A percentile compares a stretch with the other conserved stretches of the same genome.
Conservation (phyloP, 176 grass and related monocot species). For the Tuctoria greenei region DNA sequence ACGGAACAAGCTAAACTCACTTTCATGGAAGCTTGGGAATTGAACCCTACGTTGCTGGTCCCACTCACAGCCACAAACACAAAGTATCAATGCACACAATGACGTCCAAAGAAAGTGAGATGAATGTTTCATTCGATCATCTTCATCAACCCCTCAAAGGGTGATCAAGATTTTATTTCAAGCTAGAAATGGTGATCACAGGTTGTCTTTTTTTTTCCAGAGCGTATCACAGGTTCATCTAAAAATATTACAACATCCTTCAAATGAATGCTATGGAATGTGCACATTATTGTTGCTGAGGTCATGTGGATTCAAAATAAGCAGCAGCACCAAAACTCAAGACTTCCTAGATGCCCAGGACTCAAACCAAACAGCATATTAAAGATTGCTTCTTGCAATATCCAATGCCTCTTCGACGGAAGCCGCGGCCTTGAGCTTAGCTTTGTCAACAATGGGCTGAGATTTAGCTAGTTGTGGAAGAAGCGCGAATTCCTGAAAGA, state of each 20-base stretch:
- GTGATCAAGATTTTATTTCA: conserved; percentile 25
- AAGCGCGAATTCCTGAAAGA: conserved; percentile 80
- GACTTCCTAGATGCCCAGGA: neutral
- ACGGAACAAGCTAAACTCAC: no score
- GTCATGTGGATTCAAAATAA: neutral
- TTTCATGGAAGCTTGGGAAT: neutral
- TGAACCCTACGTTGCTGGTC: neutral
- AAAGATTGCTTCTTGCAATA: conserved; percentile 55
- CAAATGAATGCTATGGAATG: neutral
- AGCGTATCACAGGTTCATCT: neutral
- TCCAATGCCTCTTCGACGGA: conserved; percentile 82
- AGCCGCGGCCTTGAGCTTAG: conserved; percentile 61
- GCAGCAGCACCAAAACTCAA: neutral
- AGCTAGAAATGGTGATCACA: conserved; percentile 21
- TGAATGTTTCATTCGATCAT: neutral
- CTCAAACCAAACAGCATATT: neutral
- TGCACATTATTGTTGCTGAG: conserved; percentile 5
- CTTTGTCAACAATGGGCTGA: conserved; percentile 75
- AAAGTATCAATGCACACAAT: neutral
- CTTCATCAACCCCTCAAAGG: conserved; percentile 36
- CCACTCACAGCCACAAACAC: neutral
- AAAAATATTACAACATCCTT: conserved; percentile 14
- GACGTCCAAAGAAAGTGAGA: neutral
- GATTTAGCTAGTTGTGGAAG: conserved; percentile 67
- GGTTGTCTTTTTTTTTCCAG: neutral